Conservation (phyloP, 768 basidiomycete species). For the Lactifluus subvellereus region DNA sequence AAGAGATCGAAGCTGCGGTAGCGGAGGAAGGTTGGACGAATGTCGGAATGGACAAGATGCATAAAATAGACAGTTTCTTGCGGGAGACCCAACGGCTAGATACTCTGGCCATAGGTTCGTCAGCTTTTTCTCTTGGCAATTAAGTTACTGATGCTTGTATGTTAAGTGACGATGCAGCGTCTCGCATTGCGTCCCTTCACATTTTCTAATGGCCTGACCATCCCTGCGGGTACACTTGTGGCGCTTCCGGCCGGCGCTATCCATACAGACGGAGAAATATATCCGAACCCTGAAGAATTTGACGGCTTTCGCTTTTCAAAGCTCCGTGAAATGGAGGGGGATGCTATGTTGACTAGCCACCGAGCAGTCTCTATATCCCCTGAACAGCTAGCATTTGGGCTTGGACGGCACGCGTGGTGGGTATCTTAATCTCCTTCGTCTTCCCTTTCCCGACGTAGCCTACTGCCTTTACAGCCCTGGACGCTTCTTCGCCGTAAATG, state of each 20-base stretch:
- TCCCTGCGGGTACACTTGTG: slow-evolving; percentile 38
- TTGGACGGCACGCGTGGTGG: slow-evolving; percentile 28
- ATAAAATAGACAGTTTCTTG: slow-evolving; percentile 28
- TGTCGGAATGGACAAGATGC: slow-evolving; percentile 24
- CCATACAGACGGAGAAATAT: slow-evolving; percentile 39
- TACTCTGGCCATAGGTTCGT: slow-evolving; percentile 10
- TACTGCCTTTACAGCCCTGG: not conserved
- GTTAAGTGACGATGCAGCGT: slow-evolving; percentile 24
- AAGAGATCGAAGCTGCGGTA: slow-evolving; percentile 24
- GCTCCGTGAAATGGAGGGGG: slow-evolving; percentile 26
- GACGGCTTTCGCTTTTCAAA: slow-evolving; percentile 39
- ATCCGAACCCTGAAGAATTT: slow-evolving; percentile 38
- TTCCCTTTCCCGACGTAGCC: not conserved
- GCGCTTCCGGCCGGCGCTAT: slow-evolving; percentile 30
- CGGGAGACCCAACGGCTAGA: slow-evolving; percentile 25
- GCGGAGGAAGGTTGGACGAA: slow-evolving; percentile 21
- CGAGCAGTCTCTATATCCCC: slow-evolving; percentile 28
- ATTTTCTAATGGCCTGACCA: slow-evolving; percentile 33
- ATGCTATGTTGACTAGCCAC: slow-evolving; percentile 13
- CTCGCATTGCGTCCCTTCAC: slow-evolving; percentile 28
- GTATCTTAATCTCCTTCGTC: not conserved
- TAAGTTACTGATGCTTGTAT: not conserved
- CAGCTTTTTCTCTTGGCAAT: not conserved
- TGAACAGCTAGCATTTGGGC: slow-evolving; percentile 32
- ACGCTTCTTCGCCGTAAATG: slow-evolving; percentile 27